Conservation (phyloP, 1,284 basidiomycete species). For the Rhodotorula sp. region DNA sequence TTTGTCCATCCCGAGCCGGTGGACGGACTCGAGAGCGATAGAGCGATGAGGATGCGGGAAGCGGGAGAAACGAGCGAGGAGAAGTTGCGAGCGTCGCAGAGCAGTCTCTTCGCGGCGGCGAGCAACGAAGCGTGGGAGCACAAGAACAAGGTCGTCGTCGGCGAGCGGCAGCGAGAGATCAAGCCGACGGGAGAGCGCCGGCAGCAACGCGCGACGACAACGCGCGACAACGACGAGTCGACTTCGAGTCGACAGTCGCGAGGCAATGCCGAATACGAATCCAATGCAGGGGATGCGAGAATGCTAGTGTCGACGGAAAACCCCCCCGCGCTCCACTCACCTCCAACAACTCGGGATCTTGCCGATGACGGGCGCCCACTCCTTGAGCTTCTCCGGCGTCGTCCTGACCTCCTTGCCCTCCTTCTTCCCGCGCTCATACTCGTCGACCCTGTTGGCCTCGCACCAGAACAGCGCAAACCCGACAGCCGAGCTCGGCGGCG, state of each 20-base stretch:
- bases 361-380: conserved; percentile 40
- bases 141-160: too few relatives aligned
- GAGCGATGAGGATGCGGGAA: too few relatives aligned
- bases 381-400: conserved; percentile 32
- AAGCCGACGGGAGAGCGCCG: too few relatives aligned
- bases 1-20: background rate
- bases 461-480: conserved; percentile 90
- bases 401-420: conserved; percentile 21
- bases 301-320: background rate
- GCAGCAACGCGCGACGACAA: too few relatives aligned
- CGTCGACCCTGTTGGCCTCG: conserved; percentile 72
- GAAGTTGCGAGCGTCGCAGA: too few relatives aligned
- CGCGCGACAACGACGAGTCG: too few relatives aligned
- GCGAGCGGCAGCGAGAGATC: too few relatives aligned
- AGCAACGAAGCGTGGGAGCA: too few relatives aligned
- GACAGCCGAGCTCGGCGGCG: conserved; percentile 59
- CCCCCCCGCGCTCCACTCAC: background rate
- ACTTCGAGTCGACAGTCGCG: too few relatives aligned
- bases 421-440: conserved; percentile 41
- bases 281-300: background rate
- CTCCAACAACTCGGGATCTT: conserved; percentile 39
- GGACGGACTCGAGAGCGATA: too few relatives aligned
- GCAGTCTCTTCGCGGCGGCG: too few relatives aligned
- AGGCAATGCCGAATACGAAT: background rate
- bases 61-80: too few relatives aligned